These are phyloP conservation scores for Auriscalpium microsporum DNA, from an alignment of 768 basidiomycete genomes.

Conservation along the genomic window DNA sequence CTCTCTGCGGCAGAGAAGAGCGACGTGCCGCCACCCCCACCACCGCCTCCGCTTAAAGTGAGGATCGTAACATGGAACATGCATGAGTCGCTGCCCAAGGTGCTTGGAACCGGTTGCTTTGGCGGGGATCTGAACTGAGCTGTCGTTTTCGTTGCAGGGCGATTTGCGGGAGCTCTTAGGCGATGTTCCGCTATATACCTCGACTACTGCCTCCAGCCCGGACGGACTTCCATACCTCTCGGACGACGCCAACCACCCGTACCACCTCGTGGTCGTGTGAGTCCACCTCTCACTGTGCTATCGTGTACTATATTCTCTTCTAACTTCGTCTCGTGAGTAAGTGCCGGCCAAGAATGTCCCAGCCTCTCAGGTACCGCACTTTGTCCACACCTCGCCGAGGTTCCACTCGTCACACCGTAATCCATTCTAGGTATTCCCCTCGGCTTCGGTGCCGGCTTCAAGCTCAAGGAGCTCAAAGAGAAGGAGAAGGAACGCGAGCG, in stretches of 20 bases:
- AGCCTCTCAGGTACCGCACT: constrained; percentile 51
- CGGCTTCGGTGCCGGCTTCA: constrained; percentile 72
- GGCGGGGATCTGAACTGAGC: too few relatives aligned
- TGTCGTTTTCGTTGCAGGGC: constrained; percentile 35
- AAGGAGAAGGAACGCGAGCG: constrained; percentile 29
- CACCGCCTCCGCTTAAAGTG: constrained; percentile 45
- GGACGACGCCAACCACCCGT: constrained; percentile 51
- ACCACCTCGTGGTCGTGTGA: constrained; percentile 73
- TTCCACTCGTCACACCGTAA: constrained; percentile 1
- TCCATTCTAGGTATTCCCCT: constrained; percentile 54
- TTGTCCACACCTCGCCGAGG: too few relatives aligned
- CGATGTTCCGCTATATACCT: constrained; percentile 39
- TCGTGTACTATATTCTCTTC: constrained; percentile 12
- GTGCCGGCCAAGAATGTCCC: constrained; percentile 74
- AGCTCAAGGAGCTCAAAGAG: constrained; percentile 38
- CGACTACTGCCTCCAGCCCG: constrained; percentile 17
- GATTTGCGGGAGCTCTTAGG: constrained; percentile 68
- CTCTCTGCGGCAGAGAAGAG: constrained; percentile 16
- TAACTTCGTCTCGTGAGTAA: constrained; percentile 24
- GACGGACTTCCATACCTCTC: constrained; percentile 37
- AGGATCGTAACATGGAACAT: constrained; percentile 78
- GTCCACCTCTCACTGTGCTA: constrained; percentile 15
- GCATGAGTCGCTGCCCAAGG: constrained; percentile 77
- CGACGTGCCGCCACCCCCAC: constrained; percentile 17
- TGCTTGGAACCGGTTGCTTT: constrained; percentile 11